A percentile compares a stretch with the other conserved stretches of the same genome.
Conservation (phyloP, 2,329 filamentous ascomycete genomes). For the Aureobasidium namibiae region DNA sequence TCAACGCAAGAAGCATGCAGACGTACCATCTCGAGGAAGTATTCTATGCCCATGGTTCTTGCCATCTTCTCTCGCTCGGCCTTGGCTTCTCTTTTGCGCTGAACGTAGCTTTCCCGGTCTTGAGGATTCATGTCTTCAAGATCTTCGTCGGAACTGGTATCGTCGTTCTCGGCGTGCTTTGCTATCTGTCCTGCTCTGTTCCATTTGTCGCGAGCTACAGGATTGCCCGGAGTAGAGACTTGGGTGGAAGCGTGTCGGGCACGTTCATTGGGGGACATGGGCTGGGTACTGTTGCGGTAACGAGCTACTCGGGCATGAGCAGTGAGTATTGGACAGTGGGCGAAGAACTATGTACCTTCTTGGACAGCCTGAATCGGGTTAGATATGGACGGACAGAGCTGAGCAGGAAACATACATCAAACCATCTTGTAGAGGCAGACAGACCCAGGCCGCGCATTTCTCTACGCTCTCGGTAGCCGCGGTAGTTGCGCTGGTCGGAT, state of each 20-base stretch:
- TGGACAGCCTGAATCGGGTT: slow-evolving; percentile 22
- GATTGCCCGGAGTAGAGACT: slow-evolving; percentile 5
- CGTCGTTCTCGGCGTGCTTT: slow-evolving; percentile 62
- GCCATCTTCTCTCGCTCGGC: slow-evolving; percentile 55
- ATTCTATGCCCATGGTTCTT: slow-evolving; percentile 75
- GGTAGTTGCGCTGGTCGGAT: slow-evolving; percentile 53
- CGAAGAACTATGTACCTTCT: slow-evolving; percentile 20
- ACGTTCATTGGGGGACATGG: slow-evolving; percentile 32
- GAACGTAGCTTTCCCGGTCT: slow-evolving; percentile 26
- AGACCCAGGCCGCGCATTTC: slow-evolving; percentile 62
- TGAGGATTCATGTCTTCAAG: slow-evolving; percentile 31
- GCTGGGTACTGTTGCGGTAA: slow-evolving; percentile 45
- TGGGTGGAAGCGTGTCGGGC: slow-evolving; percentile 16
- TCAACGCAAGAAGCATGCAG: neutral
- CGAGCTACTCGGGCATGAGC: slow-evolving; percentile 34
- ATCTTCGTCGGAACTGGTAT: slow-evolving; percentile 41
- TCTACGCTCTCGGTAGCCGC: slow-evolving; percentile 65
- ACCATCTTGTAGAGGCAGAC: slow-evolving; percentile 63
- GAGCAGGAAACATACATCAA: slow-evolving; percentile 46
- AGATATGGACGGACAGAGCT: neutral
- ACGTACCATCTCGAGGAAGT: slow-evolving; percentile 72
- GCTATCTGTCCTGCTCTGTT: slow-evolving; percentile 64
- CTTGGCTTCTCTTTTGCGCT: slow-evolving; percentile 42
- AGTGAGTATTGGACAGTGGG: neutral
- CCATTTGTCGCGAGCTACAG: slow-evolving; percentile 58